Conservation (phyloP, 1,139 yeast genomes). For the Sugiyamaella neomexicana region DNA sequence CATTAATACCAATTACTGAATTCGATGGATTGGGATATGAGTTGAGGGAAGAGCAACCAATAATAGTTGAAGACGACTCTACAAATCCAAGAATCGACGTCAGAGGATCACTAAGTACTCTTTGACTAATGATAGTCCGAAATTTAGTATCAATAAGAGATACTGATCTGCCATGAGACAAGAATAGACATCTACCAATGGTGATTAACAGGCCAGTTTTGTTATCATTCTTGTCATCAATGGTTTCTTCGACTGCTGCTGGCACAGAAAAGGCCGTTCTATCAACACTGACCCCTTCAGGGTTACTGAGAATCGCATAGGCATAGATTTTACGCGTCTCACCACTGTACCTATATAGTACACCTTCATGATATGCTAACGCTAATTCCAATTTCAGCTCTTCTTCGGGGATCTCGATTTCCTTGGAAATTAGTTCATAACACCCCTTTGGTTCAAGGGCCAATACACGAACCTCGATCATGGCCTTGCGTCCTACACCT, state of each 20-base stretch:
- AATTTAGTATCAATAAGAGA: conserved; percentile 47
- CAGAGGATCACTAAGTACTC: conserved; percentile 3
- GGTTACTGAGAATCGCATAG: conserved; percentile 23
- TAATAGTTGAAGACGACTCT: conserved; percentile 12
- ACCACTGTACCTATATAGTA: conserved; percentile 26
- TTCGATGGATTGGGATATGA: conserved; percentile 8
- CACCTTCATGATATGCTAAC: conserved; percentile 29
- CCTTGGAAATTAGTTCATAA: conserved; percentile 24
- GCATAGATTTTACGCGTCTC: conserved; percentile 17
- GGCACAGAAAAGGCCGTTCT: conserved; percentile 17
- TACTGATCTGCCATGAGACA: conserved; percentile 41
- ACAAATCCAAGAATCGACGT: conserved; percentile 5
- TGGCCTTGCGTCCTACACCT: conserved; percentile 25
- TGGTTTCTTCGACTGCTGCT: conserved; percentile 9
- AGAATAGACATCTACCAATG: conserved; percentile 39
- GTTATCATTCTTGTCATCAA: not conserved
- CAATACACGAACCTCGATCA: conserved; percentile 27
- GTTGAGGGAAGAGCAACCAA: conserved; percentile 4
- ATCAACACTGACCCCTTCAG: not conserved
- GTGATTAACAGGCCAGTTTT: conserved; percentile 36
- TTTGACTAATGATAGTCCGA: conserved; percentile 43
- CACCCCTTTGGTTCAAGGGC: conserved; percentile 26
- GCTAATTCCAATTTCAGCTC: conserved; percentile 18
- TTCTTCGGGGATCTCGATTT: conserved; percentile 23
- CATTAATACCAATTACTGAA: conserved; percentile 44